Evolutionary conservation across 768 basidiomycete species (phyloP).

Genomic region (Boletus insuetus): DNA sequence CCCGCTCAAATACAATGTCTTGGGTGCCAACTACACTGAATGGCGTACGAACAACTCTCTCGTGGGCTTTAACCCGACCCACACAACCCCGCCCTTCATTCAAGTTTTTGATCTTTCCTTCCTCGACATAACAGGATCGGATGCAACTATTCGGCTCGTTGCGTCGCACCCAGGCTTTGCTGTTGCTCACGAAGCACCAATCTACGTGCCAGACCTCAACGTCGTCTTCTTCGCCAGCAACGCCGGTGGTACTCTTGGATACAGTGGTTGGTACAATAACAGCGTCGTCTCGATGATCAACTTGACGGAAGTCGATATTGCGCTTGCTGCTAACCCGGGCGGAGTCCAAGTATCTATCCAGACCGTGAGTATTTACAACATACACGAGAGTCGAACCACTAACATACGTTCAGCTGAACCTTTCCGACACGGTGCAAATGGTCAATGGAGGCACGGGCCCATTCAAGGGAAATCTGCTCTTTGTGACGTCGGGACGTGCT

Average conservation of each 20-base stretch:
- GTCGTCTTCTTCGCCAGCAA: slow-evolving; percentile 74
- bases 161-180: slow-evolving; percentile 63
- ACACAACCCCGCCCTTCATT: slow-evolving; percentile 56
- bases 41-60: slow-evolving; percentile 37
- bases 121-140: slow-evolving; percentile 53
- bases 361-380: slow-evolving; percentile 26
- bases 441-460: slow-evolving; percentile 69
- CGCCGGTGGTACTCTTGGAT: slow-evolving; percentile 62
- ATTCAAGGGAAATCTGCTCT: slow-evolving; percentile 54
- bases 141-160: slow-evolving; percentile 58
- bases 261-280: slow-evolving; percentile 63
- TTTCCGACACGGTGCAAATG: slow-evolving; percentile 62
- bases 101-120: slow-evolving; percentile 55
- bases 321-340: slow-evolving; percentile 34
- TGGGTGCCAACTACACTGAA: slow-evolving; percentile 42
- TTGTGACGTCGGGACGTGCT: slow-evolving; percentile 66
- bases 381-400: background rate
- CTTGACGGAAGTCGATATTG: slow-evolving; percentile 51
- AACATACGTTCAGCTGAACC: slow-evolving; percentile 45
- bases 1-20: slow-evolving; percentile 50
- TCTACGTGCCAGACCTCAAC: slow-evolving; percentile 61
- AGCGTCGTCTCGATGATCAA: slow-evolving; percentile 62
- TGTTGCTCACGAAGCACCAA: slow-evolving; percentile 78
- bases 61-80: slow-evolving; percentile 60
- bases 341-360: slow-evolving; percentile 50